Evolutionary conservation across 371 early-diverging fungal species (phyloP), one percentile per base, ranked within the genome.

Genomic region (Nematocida displodere): DNA sequence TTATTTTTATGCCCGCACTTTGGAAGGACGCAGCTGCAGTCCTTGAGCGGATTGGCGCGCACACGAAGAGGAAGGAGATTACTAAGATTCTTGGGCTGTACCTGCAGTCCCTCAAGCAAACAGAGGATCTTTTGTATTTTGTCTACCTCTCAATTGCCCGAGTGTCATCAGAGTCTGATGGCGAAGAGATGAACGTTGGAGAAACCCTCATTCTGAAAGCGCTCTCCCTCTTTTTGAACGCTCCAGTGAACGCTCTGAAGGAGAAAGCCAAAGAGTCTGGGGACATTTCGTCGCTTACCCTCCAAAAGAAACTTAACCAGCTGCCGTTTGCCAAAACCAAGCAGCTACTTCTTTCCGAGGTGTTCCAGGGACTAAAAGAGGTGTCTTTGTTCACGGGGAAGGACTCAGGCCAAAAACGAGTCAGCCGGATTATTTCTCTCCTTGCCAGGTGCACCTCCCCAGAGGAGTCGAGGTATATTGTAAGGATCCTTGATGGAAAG

Each of bases 101-200:
- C 54, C 68, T 76, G 42, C 52, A 20, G 40, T 0, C 40, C 0
- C 24, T 82, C 11, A 15, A 50, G 22, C 8, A 28, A 2, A 36
- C 11, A 24, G 64, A 80, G 29, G 54, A 64, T 22, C 40, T 84
- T 3, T 40, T 76, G 22, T 28, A 76, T 7, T 64, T 63, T 13
- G 52, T 81, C 15, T 83, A 81, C 66, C 64, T 85, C 29, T 82
- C 66, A 26, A 78, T 77, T 36, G 78, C 75, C 53, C 76, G 78
- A 47, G 56, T 83, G 2, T 78, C 66, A 34, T 94, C 95, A 0
- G 92, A 93, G 67, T 92, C 92, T 77, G 92, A 93, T 80, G 92
- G 92, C 8, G 83, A 92, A 28, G 96, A 97, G 81, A 85, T 97
- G 36, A 95, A 95, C 15, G 88, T 95, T 47, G 97, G 96, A 39